Evolutionary conservation across 2,329 filamentous ascomycete species (phyloP), one percentile per base, ranked within the genome.

Genomic region (Leptodontidium sp.): DNA sequence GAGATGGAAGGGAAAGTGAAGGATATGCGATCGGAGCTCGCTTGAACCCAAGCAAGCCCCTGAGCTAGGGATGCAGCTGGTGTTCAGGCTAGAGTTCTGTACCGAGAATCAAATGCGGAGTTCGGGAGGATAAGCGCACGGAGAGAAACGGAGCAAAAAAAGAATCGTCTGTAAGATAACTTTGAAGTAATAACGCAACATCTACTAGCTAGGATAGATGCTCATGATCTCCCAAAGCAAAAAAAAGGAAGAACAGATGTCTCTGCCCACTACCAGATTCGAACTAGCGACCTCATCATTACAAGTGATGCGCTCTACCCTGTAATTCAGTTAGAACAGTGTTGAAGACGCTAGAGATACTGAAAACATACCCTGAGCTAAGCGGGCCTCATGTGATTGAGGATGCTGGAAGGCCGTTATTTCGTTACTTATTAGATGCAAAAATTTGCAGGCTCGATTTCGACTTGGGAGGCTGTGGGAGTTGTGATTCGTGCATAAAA

Each of bases 301-400:
- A 59, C 55, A 59, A 59, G 55, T 59, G 55, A 59, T 40, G 55
- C 55, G 55, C 55, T 59, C 55, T 59, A 59, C 55, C 55, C 49
- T 52, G 49, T 6, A 29, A 52, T 4, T 6, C 43, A 24, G 26
- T 52, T 52, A 52, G 49, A 24, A 4, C 1, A 7, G 21, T 24
- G 8, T 52, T 26, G 21, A 52, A 29, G 4, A 52, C 26, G 49
- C n/a, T 52, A 1, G 9, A 52, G 21, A 52, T 24, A 21, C 4
- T 4, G 7, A 24, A 24, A 52, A 52, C 49, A 14, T 29, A 26
- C 49, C 32, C 38, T 59, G 55, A 59, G 55, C 55, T 59, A 59
- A 40, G 55, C 35, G 21, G 55, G 55, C 55, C 26, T 35, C 52
- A 59, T 43, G 35, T 59, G 55, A n/a, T 50, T 43, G 55, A 40